A percentile compares a stretch with the other conserved stretches of the same genome.
These are phyloP conservation scores for Apiospora pterosperma DNA, from an alignment of 2,329 filamentous ascomycete species.

Conservation along the genomic window DNA sequence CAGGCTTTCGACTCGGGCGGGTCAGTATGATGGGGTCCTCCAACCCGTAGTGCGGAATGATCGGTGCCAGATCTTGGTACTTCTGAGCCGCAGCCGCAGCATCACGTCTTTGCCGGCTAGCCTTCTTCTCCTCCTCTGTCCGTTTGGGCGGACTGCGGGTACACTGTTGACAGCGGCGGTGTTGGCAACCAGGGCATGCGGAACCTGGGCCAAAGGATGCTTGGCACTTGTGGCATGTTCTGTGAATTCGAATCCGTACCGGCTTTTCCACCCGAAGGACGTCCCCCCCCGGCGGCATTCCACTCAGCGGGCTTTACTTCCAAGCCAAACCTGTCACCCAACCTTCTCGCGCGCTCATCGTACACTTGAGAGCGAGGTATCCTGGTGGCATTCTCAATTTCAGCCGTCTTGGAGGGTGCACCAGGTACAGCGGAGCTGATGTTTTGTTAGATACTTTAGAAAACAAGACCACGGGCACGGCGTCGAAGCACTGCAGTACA, in stretches of 20 bases:
- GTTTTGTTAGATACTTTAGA: background rate
- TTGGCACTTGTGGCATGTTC: constrained; percentile 78
- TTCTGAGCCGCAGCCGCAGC: constrained; percentile 38
- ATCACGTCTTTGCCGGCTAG: constrained; percentile 49
- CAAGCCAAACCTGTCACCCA: constrained; percentile 53
- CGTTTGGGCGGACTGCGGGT: constrained; percentile 69
- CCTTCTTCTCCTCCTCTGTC: constrained; percentile 50
- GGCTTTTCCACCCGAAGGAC: constrained; percentile 68
- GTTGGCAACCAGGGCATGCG: constrained; percentile 73
- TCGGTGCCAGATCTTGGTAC: constrained; percentile 53
- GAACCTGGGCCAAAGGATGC: constrained; percentile 70
- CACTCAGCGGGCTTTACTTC: constrained; percentile 53
- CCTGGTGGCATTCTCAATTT: background rate
- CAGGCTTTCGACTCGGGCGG: constrained; percentile 57
- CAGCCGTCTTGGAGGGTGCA: background rate
- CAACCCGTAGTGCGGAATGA: constrained; percentile 48
- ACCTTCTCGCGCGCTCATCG: constrained; percentile 53
- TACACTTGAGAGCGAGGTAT: constrained; percentile 46
- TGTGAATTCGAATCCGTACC: constrained; percentile 74
- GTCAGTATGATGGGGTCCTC: constrained; percentile 53
- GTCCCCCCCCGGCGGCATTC: constrained; percentile 49
- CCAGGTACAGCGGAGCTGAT: background rate
- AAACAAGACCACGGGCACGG: background rate
- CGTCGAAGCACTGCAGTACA: background rate
- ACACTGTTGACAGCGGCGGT: constrained; percentile 78